These are phyloP conservation scores for Fistulifera solaris DNA, from an alignment of 108 stramenopile species.

Conservation along the genomic window DNA sequence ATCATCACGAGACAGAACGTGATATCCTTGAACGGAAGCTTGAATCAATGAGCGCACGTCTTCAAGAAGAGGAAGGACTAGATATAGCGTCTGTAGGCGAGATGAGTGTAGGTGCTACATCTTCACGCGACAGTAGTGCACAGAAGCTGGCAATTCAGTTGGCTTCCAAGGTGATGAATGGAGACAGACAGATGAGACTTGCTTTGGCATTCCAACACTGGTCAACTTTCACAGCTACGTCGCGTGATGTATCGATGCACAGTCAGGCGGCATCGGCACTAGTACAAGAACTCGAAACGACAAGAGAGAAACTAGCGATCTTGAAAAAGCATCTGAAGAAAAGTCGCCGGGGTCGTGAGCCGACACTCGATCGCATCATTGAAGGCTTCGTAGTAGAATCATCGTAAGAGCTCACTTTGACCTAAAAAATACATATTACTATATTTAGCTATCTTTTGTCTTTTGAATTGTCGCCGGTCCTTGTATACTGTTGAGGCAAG, in stretches of 20 bases:
- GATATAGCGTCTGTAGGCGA: background rate
- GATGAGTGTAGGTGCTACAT: background rate
- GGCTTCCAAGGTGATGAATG: background rate
- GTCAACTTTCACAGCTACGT: background rate
- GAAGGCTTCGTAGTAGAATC: background rate
- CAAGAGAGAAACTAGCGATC: slow-evolving; percentile 12
- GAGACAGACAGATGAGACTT: background rate
- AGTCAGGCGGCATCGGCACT: slow-evolving; percentile 6
- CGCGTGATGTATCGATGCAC: background rate
- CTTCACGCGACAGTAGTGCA: no score
- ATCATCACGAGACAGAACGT: slow-evolving; percentile 7
- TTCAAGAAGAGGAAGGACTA: slow-evolving; percentile 3
- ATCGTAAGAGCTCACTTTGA: background rate
- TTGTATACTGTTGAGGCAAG: slow-evolving; percentile 73
- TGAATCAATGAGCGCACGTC: background rate
- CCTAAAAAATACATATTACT: background rate
- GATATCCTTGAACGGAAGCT: slow-evolving; percentile 4
- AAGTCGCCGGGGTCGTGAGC: background rate
- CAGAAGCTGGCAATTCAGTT: background rate
- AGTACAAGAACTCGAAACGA: slow-evolving; percentile 11
- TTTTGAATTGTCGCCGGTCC: slow-evolving; percentile 67
- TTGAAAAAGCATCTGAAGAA: slow-evolving; percentile 14
- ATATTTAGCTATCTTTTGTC: slow-evolving; percentile 6
- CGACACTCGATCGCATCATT: background rate
- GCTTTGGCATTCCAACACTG: slow-evolving; percentile 1